Evolutionary conservation across 75 land plant genomes (phyloP).

Genomic region (Picea glauca): DNA sequence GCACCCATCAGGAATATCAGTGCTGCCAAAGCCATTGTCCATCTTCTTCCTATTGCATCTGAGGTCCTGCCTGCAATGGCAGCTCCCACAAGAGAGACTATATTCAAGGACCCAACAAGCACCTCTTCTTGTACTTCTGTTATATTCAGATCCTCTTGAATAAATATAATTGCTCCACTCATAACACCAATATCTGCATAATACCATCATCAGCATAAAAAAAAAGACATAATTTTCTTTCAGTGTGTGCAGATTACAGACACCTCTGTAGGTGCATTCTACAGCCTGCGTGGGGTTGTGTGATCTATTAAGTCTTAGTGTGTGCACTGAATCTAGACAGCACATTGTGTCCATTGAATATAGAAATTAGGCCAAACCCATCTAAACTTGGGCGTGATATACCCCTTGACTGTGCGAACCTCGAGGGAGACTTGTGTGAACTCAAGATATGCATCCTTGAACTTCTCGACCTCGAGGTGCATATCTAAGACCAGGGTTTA

Average conservation of each 20-base stretch:
- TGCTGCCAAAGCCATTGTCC: slow-evolving; percentile 86
- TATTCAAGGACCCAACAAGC: slow-evolving; percentile 71
- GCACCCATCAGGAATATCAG: slow-evolving; percentile 72
- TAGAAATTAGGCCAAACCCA: not conserved
- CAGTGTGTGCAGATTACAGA: not conserved
- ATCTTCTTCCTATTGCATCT: slow-evolving; percentile 78
- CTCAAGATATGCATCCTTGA: not conserved
- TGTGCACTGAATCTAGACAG: not conserved
- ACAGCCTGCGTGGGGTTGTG: not conserved
- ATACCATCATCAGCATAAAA: not conserved
- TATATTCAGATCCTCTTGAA: slow-evolving; percentile 66
- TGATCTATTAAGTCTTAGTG: too few relatives aligned
- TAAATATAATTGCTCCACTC: slow-evolving; percentile 76
- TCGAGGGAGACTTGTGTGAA: not conserved
- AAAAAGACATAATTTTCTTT: not conserved
- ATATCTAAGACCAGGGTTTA: too few relatives aligned
- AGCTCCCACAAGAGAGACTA: slow-evolving; percentile 76
- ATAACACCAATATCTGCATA: slow-evolving; percentile 72
- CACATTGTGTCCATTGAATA: not conserved
- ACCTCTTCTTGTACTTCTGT: slow-evolving; percentile 70
- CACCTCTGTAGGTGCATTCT: not conserved
- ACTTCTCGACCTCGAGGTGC: not conserved
- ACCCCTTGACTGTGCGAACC: not conserved
- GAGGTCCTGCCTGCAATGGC: slow-evolving; percentile 68
- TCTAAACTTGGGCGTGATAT: not conserved